phyloP scores from a whole-genome alignment of 106 monocot genomes.

The Dendrobium catenatum region DNA sequence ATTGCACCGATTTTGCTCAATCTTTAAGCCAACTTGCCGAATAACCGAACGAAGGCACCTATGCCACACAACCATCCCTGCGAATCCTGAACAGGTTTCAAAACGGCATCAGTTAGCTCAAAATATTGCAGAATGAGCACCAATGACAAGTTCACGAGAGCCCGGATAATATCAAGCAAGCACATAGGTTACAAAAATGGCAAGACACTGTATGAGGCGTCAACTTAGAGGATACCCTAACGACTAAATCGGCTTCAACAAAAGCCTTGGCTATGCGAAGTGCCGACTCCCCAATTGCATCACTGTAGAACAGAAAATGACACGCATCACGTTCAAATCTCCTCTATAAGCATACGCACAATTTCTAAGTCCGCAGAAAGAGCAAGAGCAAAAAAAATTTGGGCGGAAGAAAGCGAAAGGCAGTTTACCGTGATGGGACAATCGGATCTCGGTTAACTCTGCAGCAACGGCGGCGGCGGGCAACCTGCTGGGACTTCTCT shows the following conservation, averaged over 20 bases:
- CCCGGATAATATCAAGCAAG: not conserved
- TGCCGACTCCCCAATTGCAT: not conserved
- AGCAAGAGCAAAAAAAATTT: not conserved
- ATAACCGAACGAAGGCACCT: constrained; percentile 15
- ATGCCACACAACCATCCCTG: constrained; percentile 28
- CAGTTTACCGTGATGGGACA: not conserved
- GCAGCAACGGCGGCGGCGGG: not conserved
- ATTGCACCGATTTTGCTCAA: constrained; percentile 9
- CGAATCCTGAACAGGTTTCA: not conserved
- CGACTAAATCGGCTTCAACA: not conserved
- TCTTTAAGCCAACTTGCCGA: constrained; percentile 9
- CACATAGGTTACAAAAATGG: not conserved
- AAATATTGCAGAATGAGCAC: not conserved
- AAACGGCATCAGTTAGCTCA: not conserved
- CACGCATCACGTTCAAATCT: not conserved
- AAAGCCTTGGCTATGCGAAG: not conserved
- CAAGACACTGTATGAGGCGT: not conserved
- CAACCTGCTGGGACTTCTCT: not conserved
- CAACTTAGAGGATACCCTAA: not conserved
- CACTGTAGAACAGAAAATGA: not conserved
- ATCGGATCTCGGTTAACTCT: not conserved
- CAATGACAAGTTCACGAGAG: not conserved
- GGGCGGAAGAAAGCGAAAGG: not conserved
- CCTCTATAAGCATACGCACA: not conserved
- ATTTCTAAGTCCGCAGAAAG: not conserved